Evolutionary conservation across 129 eudicot species (phyloP), one percentile per base, ranked within the genome.

Genomic region (Arctium lappa): DNA sequence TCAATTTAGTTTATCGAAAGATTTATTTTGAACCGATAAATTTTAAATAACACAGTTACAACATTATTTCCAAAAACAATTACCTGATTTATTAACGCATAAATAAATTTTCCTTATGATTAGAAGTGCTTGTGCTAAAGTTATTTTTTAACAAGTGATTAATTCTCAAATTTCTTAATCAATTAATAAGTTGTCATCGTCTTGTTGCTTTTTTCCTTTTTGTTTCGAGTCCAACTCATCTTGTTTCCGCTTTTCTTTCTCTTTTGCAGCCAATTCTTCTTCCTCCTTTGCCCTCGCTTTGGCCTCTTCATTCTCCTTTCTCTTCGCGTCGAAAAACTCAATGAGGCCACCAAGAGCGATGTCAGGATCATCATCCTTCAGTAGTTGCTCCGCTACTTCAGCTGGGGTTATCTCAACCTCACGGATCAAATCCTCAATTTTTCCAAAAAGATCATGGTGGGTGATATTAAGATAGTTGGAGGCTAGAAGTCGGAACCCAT

Each of bases 341-440:
- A 83, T 37, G 3, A 87, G 85, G 15, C 78, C 87, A 9, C 27
- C 32, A 1, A 87, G 85, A 32, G 82, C 78, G 8, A 75, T 63
- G 2, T 87, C 89, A 5, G 89, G 77, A 72, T 87, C 83, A 3
- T 39, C 33, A 6, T 63, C 78, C 50, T 72, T 87, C 1, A 76
- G 40, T 4, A 87, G 87, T 72, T 87, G 83, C 33, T 87, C 87
- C 1, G 82, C 89, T 34, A 87, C 83, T 83, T 87, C 87, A 50
- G 85, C 85, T 12, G 89, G 87, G 15, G 85, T 83, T 31, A 83
- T 79, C 38, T 70, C 18, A 8, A 60, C 66, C 53, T 77, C 44
- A 2, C 65, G 13, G 5, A 87, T 32, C 74, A 87, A 70, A 56
- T 71, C 68, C 56, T 76, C 85, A 16, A 87, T 83, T 53, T 87